These are phyloP conservation scores for Annulohypoxylon maeteangense DNA, from an alignment of 495 filamentous ascomycete genomes.

Conservation along the genomic window DNA sequence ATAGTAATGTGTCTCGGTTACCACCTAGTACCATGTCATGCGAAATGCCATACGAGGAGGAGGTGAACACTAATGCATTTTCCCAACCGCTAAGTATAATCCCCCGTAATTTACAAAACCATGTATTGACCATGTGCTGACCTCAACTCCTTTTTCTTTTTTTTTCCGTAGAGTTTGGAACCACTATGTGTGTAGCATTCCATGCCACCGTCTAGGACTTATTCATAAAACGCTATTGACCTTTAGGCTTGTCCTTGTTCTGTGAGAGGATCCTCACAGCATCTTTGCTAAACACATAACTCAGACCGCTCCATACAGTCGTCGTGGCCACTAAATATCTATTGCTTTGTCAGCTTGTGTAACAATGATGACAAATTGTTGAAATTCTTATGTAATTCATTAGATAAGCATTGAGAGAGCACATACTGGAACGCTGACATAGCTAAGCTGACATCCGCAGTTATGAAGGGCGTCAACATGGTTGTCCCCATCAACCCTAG, in stretches of 20 bases:
- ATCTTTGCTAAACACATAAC: slow-evolving; percentile 83
- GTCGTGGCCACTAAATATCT: slow-evolving; percentile 82
- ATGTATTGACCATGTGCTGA: not conserved
- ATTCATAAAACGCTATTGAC: slow-evolving; percentile 7
- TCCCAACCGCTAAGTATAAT: not conserved
- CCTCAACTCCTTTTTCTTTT: not conserved
- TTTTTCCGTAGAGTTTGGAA: not conserved
- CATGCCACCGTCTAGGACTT: not conserved
- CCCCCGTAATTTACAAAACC: slow-evolving; percentile 3
- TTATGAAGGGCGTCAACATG: slow-evolving; percentile 76
- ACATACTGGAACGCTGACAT: slow-evolving; percentile 80
- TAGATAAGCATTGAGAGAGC: not conserved
- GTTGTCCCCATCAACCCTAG: slow-evolving; percentile 80
- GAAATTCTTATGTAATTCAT: slow-evolving; percentile 10
- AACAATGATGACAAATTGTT: not conserved
- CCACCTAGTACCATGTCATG: not conserved
- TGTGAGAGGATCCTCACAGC: slow-evolving; percentile 80
- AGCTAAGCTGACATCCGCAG: slow-evolving; percentile 63
- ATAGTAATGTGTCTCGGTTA: no score
- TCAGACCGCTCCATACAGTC: slow-evolving; percentile 85
- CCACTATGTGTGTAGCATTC: not conserved
- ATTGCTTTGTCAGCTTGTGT: slow-evolving; percentile 7
- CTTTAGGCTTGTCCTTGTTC: slow-evolving; percentile 43
- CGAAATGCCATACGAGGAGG: not conserved
- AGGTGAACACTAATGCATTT: not conserved